Base-by-base conservation (phyloP, 805 yeast species). In the Nakazawaea wyomingensis region DNA sequence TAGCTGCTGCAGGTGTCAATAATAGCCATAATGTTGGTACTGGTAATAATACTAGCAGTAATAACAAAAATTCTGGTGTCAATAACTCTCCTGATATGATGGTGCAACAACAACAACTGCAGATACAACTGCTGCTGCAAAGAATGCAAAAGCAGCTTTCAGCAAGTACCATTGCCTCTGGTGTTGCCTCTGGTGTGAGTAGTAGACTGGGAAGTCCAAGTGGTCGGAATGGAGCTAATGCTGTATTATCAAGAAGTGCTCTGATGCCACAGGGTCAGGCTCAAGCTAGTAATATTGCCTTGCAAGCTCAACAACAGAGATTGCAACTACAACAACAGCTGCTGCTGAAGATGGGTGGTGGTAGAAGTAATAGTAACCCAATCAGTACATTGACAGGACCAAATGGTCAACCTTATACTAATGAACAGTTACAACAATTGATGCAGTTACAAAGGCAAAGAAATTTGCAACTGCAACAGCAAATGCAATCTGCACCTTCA, bases 381-480 rank as follows among this genome's bases (percentile, higher is more conserved):
- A 51, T 43, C 39, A 61, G 61, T 41, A 49, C 69, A 28, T 68
- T 78, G 4, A 66, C 76, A 0, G 66, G 73, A 1, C 74, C 82
- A 8, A 74, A 74, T 53, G 81, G 80, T 3, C 68, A 76, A 0
- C 78, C 79, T 8, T 74, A 76, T 44, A 75, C 82, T 0, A 71
- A 72, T 8, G 85, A 79, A 46, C 86, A 80, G 50, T 58, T 79
- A 11, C 84, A 79, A 52, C 78, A 75, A 48, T 54, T 79, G 36
- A 58, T 78, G 36, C 80, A 74, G 42, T 50, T 72, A 27, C 78
- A 74, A 53, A 71, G 72, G 45, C 79, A 74, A 47, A 61, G 77
- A 38, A 62, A 74, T 43, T 48, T 72, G 49, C 45, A 30, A 24
- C 57, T 69, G 61, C 64, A 60, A 41, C 66, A 61, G 43, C 56